Percentiles rank a stretch among this genome's conserved stretches.
These are phyloP conservation scores for Crassisporium funariophilum DNA, from an alignment of 768 basidiomycete genomes.

Conservation along the genomic window DNA sequence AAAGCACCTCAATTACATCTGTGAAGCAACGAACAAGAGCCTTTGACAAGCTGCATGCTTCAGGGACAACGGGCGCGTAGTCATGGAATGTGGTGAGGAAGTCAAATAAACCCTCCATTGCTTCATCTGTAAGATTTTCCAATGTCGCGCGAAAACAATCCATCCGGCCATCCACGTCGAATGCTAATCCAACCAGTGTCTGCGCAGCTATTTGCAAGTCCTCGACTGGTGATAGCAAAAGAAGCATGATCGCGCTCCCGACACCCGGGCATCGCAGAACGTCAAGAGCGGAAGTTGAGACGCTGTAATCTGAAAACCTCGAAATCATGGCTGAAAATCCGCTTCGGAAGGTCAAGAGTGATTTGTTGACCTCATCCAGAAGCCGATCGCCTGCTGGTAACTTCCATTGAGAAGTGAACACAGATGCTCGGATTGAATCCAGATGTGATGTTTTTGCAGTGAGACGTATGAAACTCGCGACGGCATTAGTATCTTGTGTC, in stretches of 20 bases:
- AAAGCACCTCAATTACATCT: conserved; percentile 89
- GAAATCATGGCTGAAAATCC: conserved; percentile 67
- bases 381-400: conserved; percentile 29
- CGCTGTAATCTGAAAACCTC: conserved; percentile 63
- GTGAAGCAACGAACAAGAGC: conserved; percentile 90
- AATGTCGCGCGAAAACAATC: conserved; percentile 87
- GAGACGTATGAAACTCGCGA: conserved; percentile 58
- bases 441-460: conserved; percentile 67
- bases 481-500: conserved; percentile 57
- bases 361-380: conserved; percentile 61
- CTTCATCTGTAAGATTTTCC: conserved; percentile 59
- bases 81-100: conserved; percentile 67
- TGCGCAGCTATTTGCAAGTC: conserved; percentile 76
- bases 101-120: conserved; percentile 71
- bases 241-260: conserved; percentile 57
- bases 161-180: conserved; percentile 84
- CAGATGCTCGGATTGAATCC: conserved; percentile 55
- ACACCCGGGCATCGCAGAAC: conserved; percentile 60
- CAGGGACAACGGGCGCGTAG: conserved; percentile 66
- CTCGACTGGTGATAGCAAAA: conserved; percentile 84
- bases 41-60: conserved; percentile 88
- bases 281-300: conserved; percentile 49
- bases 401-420: conserved; percentile 44
- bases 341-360: conserved; percentile 56
- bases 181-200: conserved; percentile 80